Base-by-base conservation (phyloP, 441 rosid genomes). In the Euphorbia schlechtendalii region DNA sequence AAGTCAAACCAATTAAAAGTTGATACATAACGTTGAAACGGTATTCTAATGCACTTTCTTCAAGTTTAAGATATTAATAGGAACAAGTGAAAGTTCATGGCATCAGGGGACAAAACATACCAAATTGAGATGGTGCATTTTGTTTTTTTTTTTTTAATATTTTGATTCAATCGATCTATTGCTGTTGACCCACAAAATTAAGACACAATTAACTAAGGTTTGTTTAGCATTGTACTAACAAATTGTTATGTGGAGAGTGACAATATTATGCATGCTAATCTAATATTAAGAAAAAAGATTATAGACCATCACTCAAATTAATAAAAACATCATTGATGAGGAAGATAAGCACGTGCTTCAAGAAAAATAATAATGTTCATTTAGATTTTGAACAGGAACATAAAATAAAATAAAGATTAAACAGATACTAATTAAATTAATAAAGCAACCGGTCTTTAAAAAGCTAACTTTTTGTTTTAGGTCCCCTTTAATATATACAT, bases 291-390 rank as follows among this genome's bases (percentile, higher is more conserved):
- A 24, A 43, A 28, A 41, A 57, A 34, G 22, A 22, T 27, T 34
- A 58, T 21, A 17, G 14, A 4, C 0, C 27, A 18, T 11, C 14
- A 43, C 12, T 43, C 1, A 10, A 4, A 11, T 38, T 6, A 24
- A 3, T 21, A 60, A 52, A 2, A 60, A 36, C 22, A 53, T 20
- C 54, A 52, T 60, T 22, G 28, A 73, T 48, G 57, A 15, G n/a
- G 27, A 52, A 56, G 51, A 54, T 34, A 54, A 46, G 63, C 65
- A 69, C 70, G 61, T 64, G 70, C 54, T 64, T 21, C 60, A 27
- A 46, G 63, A 55, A 38, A 22, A 49, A 64, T 52, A 43, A 28
- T 21, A 36, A 59, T 8, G 15, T 6, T 8, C 8, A 1, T 45
- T 12, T 15, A 28, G n/a, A 49, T 13, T 18, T 20, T 36, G 45